phyloP scores from a whole-genome alignment of 176 grass and related monocot species.

The Avena eriantha region DNA sequence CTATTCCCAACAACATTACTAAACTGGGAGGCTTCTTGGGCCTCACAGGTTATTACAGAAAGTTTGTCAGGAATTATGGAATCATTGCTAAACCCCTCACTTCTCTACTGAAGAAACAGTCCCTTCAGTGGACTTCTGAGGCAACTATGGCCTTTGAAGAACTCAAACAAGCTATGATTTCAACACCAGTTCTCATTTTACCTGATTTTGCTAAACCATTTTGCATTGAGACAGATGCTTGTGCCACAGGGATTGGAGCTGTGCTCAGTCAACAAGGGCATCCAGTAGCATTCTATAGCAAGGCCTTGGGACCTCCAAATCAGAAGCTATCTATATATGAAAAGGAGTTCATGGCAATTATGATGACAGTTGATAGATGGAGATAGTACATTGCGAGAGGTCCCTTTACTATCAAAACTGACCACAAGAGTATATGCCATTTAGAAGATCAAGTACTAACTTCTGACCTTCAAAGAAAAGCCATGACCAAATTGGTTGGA shows the following conservation, averaged over 20 bases:
- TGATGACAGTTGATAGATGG: background rate
- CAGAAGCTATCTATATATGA: background rate
- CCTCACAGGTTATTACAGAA: background rate
- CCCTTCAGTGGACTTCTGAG: background rate
- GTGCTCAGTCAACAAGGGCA: background rate
- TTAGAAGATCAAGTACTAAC: background rate
- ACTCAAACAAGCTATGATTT: background rate
- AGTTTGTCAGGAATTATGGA: background rate
- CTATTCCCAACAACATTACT: background rate
- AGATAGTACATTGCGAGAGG: background rate
- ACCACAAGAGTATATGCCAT: background rate
- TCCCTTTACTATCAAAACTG: no score
- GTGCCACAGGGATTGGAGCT: background rate
- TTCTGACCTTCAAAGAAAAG: background rate
- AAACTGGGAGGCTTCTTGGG: background rate
- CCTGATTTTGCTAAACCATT: background rate
- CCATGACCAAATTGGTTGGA: background rate
- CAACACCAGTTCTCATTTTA: background rate
- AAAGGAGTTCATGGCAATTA: background rate
- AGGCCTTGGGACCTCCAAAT: background rate
- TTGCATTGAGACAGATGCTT: background rate
- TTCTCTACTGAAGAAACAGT: background rate
- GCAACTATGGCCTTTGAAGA: background rate
- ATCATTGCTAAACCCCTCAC: background rate
- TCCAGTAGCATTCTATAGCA: background rate